Evolutionary conservation across 805 yeast species (phyloP).

Genomic region (Candida saitoana): DNA sequence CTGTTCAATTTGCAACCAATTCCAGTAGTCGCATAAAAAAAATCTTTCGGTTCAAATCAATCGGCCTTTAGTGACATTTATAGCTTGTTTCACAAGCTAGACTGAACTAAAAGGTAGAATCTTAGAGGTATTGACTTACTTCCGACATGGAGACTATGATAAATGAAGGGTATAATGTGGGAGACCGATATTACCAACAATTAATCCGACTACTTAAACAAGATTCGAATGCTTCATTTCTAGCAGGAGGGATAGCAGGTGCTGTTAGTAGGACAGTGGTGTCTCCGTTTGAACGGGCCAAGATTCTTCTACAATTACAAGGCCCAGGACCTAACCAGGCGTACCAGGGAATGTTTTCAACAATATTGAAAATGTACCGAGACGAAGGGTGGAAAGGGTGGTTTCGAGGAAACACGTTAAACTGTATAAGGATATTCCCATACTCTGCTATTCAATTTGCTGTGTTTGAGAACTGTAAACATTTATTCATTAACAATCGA

Average conservation of each 20-base stretch:
- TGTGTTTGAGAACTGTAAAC: slow-evolving; percentile 66
- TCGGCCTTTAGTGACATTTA: no score
- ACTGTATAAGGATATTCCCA: slow-evolving; percentile 87
- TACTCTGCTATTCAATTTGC: slow-evolving; percentile 93
- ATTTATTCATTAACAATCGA: slow-evolving; percentile 19
- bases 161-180: background rate
- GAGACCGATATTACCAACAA: background rate
- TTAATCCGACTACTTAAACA: slow-evolving; percentile 18
- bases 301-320: slow-evolving; percentile 86
- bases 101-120: no score
- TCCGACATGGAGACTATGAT: background rate
- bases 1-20: no score
- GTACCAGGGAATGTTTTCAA: slow-evolving; percentile 67
- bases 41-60: no score
- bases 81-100: no score
- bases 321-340: slow-evolving; percentile 50
- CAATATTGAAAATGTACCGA: slow-evolving; percentile 71
- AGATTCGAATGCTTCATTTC: slow-evolving; percentile 58
- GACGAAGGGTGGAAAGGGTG: slow-evolving; percentile 93
- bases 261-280: slow-evolving; percentile 85
- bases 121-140: background rate
- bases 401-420: slow-evolving; percentile 86
- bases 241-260: slow-evolving; percentile 76
- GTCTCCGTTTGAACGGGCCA: slow-evolving; percentile 92
- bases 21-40: no score